phyloP scores from a whole-genome alignment of 768 basidiomycete genomes.

The Amylocystis lapponica region DNA sequence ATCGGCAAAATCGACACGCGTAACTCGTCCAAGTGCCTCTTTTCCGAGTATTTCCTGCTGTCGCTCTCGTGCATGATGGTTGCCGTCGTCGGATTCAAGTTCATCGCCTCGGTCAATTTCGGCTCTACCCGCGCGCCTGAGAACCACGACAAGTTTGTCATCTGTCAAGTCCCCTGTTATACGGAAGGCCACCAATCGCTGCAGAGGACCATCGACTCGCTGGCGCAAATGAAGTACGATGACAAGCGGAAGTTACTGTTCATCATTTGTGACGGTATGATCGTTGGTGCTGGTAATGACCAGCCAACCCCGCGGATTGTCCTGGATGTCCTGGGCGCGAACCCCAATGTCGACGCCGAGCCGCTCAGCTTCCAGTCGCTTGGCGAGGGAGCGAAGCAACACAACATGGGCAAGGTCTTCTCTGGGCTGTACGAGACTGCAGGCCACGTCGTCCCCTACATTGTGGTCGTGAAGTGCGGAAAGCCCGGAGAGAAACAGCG shows the following conservation, averaged over 20 bases:
- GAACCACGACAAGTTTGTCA: constrained; percentile 95
- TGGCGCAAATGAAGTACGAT: constrained; percentile 93
- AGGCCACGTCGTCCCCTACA: constrained; percentile 94
- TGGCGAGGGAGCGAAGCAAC: constrained; percentile 92
- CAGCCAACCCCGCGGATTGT: constrained; percentile 94
- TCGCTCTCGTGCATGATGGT: constrained; percentile 91
- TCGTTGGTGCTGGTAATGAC: constrained; percentile 95
- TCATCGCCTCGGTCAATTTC: constrained; percentile 87
- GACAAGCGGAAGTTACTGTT: constrained; percentile 95
- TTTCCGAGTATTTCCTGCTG: constrained; percentile 88
- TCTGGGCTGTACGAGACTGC: constrained; percentile 91
- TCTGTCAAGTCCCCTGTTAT: constrained; percentile 98
- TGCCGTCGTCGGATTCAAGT: constrained; percentile 92
- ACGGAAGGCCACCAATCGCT: constrained; percentile 91
- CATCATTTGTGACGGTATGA: constrained; percentile 96
- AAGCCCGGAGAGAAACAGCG: constrained; percentile 90
- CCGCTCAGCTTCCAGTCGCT: constrained; percentile 91
- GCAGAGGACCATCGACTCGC: constrained; percentile 84
- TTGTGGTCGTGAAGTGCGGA: constrained; percentile 89
- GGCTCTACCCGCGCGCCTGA: constrained; percentile 76
- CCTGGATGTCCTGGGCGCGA: constrained; percentile 91
- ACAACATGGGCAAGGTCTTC: constrained; percentile 98
- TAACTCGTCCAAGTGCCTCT: constrained; percentile 85
- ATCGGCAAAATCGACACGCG: constrained; percentile 91
- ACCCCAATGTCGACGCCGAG: constrained; percentile 90